These are phyloP conservation scores for Trichoderma erinaceum DNA, from an alignment of 495 filamentous ascomycete species.

Conservation along the genomic window DNA sequence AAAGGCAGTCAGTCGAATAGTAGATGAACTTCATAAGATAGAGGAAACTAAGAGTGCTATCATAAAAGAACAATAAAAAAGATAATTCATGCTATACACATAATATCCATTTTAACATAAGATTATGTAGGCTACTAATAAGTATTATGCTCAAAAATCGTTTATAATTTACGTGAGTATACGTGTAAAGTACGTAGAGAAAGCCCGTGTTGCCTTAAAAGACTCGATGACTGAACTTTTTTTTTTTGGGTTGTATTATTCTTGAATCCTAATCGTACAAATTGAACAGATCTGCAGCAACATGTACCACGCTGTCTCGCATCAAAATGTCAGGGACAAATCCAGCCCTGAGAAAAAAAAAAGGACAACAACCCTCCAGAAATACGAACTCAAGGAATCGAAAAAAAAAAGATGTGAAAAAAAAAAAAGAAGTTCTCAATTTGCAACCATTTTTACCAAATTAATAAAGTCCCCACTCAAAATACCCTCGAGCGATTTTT, in stretches of 20 bases:
- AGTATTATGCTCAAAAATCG: background rate
- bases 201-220: background rate
- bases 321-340: constrained; percentile 3
- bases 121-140: background rate
- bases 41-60: too few relatives aligned
- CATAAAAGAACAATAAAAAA: too few relatives aligned
- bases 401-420: background rate
- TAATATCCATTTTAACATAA: too few relatives aligned
- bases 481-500: background rate
- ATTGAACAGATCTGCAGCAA: constrained; percentile 7
- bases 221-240: background rate
- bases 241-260: constrained; percentile 1
- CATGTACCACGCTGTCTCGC: background rate
- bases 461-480: background rate
- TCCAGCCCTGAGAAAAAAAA: background rate
- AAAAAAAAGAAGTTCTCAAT: constrained; percentile 26
- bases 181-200: background rate
- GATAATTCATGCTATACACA: too few relatives aligned
- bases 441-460: constrained; percentile 5
- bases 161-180: background rate
- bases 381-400: constrained; percentile 26
- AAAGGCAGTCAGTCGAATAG: too few relatives aligned
- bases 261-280: constrained; percentile 11
- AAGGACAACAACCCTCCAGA: background rate
- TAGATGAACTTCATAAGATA: too few relatives aligned